These are phyloP conservation scores for Juglanconis oblonga DNA, from an alignment of 2,329 filamentous ascomycete genomes.

Conservation along the genomic window DNA sequence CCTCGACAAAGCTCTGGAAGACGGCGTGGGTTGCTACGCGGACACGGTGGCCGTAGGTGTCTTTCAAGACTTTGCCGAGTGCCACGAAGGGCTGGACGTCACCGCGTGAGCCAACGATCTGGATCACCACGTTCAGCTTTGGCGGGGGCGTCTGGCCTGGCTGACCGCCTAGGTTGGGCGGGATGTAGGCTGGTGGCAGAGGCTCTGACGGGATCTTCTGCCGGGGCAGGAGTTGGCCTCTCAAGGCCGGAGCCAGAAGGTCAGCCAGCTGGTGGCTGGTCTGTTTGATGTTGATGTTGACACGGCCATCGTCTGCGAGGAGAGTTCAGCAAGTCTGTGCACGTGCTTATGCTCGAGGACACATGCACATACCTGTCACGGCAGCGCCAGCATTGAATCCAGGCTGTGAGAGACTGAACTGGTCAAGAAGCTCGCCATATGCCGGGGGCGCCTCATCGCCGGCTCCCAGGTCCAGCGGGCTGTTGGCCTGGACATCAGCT, in stretches of 20 bases:
- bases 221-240: constrained; percentile 52
- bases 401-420: constrained; percentile 58
- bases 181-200: constrained; percentile 68
- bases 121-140: constrained; percentile 67
- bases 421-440: constrained; percentile 56
- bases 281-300: constrained; percentile 78
- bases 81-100: constrained; percentile 77
- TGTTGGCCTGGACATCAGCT: constrained; percentile 17
- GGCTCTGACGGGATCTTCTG: constrained; percentile 32
- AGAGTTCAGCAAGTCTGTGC: neutral
- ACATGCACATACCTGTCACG: constrained; percentile 45
- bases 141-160: constrained; percentile 56
- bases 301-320: constrained; percentile 65
- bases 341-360: neutral
- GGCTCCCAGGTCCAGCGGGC: constrained; percentile 37
- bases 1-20: constrained; percentile 66
- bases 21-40: constrained; percentile 70
- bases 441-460: constrained; percentile 48
- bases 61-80: constrained; percentile 61
- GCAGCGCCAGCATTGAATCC: constrained; percentile 62
- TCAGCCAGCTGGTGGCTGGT: constrained; percentile 63
- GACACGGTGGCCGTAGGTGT: constrained; percentile 67
- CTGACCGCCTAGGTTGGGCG: constrained; percentile 66
- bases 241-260: constrained; percentile 59
- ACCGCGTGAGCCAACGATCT: constrained; percentile 71